These are phyloP conservation scores for Multifurca ochricompacta DNA, from an alignment of 768 basidiomycete species.

Conservation along the genomic window DNA sequence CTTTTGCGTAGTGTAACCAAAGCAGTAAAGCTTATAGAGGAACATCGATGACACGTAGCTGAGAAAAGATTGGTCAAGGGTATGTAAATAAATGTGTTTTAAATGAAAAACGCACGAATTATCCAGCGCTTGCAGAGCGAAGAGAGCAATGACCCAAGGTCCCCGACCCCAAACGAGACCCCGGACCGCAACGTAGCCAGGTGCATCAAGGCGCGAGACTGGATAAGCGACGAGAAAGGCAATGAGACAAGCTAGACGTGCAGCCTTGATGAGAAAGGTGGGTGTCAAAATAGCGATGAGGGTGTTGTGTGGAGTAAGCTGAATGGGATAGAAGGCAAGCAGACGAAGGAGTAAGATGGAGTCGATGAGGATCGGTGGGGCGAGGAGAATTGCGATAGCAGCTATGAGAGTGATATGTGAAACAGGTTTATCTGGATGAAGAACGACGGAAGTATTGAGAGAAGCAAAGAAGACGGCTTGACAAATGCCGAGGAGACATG, in stretches of 20 bases:
- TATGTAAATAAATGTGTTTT: not conserved
- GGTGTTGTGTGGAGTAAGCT: slow-evolving; percentile 11
- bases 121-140: slow-evolving; percentile 17
- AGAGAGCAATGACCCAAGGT: slow-evolving; percentile 8
- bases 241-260: slow-evolving; percentile 12
- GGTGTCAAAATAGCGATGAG: slow-evolving; percentile 7
- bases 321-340: slow-evolving; percentile 19
- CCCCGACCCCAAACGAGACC: slow-evolving; percentile 19
- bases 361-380: slow-evolving; percentile 17
- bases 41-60: slow-evolving; percentile 18
- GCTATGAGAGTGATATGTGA: not conserved
- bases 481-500: slow-evolving; percentile 17
- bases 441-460: slow-evolving; percentile 1
- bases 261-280: slow-evolving; percentile 6
- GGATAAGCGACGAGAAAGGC: slow-evolving; percentile 16
- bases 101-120: slow-evolving; percentile 11
- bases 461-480: slow-evolving; percentile 10
- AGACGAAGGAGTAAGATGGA: slow-evolving; percentile 17
- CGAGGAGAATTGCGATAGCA: slow-evolving; percentile 5
- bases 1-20: slow-evolving; percentile 10
- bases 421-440: not conserved
- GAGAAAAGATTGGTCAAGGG: not conserved
- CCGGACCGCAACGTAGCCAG: not conserved
- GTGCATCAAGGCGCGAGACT: slow-evolving; percentile 1
- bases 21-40: slow-evolving; percentile 18